Evolutionary conservation across 1,284 basidiomycete species (phyloP).

Genomic region (Inonotus hispidus): DNA sequence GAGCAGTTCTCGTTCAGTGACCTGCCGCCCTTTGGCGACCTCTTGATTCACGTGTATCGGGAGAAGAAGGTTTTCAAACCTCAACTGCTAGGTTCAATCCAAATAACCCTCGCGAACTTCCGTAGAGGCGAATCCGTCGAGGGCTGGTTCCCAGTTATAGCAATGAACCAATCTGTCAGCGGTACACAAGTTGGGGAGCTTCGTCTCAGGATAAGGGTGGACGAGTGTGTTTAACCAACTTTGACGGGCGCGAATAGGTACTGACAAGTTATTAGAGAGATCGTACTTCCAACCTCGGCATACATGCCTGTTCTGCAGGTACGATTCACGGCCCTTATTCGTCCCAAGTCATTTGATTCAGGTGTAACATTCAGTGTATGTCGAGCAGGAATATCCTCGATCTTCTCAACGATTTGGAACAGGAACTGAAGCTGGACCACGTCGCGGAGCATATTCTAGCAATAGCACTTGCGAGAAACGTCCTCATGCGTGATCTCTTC

Average conservation of each 20-base stretch:
- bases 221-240: constrained; percentile 53
- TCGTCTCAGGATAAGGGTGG: constrained; percentile 61
- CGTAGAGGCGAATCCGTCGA: constrained; percentile 67
- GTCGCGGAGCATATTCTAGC: constrained; percentile 55
- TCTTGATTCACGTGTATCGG: constrained; percentile 59
- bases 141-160: constrained; percentile 77
- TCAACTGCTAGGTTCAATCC: constrained; percentile 51
- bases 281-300: constrained; percentile 58
- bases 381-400: constrained; percentile 56
- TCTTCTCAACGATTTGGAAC: constrained; percentile 69
- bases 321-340: constrained; percentile 18
- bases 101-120: constrained; percentile 63
- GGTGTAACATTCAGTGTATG: constrained; percentile 1
- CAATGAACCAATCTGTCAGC: constrained; percentile 39
- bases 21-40: constrained; percentile 62
- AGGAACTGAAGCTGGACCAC: constrained; percentile 55
- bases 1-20: constrained; percentile 70
- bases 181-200: constrained; percentile 68
- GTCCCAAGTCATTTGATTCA: background rate
- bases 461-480: constrained; percentile 61
- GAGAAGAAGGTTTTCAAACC: constrained; percentile 61
- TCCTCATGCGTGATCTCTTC: constrained; percentile 59
- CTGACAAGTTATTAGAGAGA: constrained; percentile 47
- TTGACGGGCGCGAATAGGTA: background rate
- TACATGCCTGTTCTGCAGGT: constrained; percentile 56